These are phyloP conservation scores for Ophiocordyceps camponoti-saundersi DNA, from an alignment of 2,329 filamentous ascomycete genomes.

Conservation along the genomic window DNA sequence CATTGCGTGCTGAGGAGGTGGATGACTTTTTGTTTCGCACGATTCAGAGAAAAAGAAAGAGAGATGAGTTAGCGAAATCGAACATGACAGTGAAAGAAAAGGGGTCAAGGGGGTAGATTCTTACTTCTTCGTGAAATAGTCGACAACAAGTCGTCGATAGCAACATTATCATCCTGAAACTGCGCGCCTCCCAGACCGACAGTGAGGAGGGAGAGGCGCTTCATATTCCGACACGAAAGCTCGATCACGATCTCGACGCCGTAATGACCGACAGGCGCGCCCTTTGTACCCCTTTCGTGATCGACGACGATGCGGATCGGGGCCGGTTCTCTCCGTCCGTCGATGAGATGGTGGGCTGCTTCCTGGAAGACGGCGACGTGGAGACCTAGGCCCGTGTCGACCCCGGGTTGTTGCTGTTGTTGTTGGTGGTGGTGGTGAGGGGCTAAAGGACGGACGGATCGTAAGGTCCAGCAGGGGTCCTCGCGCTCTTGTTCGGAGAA, in stretches of 20 bases:
- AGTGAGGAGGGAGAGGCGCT: conserved; percentile 30
- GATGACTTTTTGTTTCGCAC: conserved; percentile 32
- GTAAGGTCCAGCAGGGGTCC: conserved; percentile 61
- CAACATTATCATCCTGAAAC: conserved; percentile 54
- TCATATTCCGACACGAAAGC: conserved; percentile 36
- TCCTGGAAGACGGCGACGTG: conserved; percentile 60
- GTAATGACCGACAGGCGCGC: conserved; percentile 47
- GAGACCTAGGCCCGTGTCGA: conserved; percentile 37
- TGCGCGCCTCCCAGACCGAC: conserved; percentile 51
- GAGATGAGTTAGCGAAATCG: neutral
- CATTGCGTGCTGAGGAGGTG: conserved; percentile 57
- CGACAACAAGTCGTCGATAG: conserved; percentile 53
- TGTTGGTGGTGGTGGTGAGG: neutral
- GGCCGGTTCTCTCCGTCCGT: conserved; percentile 50
- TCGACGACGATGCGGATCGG: conserved; percentile 59
- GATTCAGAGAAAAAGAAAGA: neutral
- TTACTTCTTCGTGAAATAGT: conserved; percentile 59
- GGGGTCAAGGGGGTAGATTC: conserved; percentile 8
- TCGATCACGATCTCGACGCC: conserved; percentile 57
- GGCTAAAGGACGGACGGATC: conserved; percentile 33
- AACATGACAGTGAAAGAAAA: neutral
- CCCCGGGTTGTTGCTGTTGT: neutral
- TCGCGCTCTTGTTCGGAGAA: conserved; percentile 76
- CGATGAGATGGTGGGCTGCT: conserved; percentile 40
- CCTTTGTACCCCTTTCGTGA: conserved; percentile 47